Evolutionary conservation across 2,329 filamentous ascomycete species (phyloP).

Genomic region (Botrytis fragariae): DNA sequence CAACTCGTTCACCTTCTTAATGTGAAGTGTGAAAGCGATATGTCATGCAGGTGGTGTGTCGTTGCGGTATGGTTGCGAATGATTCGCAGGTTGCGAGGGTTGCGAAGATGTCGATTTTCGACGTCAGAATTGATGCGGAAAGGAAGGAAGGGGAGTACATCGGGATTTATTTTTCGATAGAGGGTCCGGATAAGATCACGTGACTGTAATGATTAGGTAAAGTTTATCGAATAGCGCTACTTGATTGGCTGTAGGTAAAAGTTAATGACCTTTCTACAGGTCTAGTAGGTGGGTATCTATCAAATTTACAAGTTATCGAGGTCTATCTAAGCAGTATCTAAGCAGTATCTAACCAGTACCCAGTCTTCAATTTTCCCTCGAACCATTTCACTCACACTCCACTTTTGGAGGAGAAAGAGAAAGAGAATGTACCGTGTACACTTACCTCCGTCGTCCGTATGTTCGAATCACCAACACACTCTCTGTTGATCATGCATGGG

Average conservation of each 20-base stretch:
- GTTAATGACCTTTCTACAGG: background rate
- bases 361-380: background rate
- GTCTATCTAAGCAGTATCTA: background rate
- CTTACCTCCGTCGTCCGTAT: no score
- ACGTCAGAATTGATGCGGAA: background rate
- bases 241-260: background rate
- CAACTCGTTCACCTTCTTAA: constrained; percentile 38
- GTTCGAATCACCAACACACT: background rate
- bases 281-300: background rate
- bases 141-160: constrained; percentile 5
- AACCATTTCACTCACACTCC: background rate
- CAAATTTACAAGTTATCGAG: background rate
- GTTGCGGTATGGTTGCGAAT: background rate
- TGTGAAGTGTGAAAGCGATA: background rate
- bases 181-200: constrained; percentile 8
- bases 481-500: background rate
- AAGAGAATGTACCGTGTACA: background rate
- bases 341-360: background rate
- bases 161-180: constrained; percentile 13
- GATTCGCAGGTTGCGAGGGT: background rate
- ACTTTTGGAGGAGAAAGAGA: background rate
- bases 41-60: background rate
- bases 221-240: background rate
- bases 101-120: background rate
- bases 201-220: background rate